Base-by-base conservation (phyloP, 225 moss, liverwort and hornwort species). In the Neckera pumila region DNA sequence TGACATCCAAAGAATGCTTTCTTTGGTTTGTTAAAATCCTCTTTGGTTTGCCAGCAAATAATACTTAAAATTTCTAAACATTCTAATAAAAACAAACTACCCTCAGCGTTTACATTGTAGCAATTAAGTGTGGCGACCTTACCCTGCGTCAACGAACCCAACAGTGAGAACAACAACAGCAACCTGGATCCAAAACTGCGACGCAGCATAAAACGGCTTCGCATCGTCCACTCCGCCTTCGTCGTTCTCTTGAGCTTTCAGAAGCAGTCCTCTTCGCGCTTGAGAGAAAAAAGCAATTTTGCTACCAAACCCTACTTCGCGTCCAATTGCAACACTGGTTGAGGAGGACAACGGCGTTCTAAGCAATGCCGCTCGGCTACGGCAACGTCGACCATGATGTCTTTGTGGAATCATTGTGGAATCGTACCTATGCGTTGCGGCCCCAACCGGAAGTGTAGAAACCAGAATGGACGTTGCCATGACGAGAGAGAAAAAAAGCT, bases 111-210 rank as follows among this genome's bases (percentile, higher is more conserved):
- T 51, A 17, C 54, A 54, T 18, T 54, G 18, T 54, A 18, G 54
- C 6, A 54, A 54, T 18, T 54, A 2, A 47, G 27, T 4, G n/a
- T 51, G 62, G 30, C 7, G 12, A 63, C 63, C 87, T 87, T 93
- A 98, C 98, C 98, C 96, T 54, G 98, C 97, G 87, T 98, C 98
- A 70, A 98, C 89, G 80, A 97, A 96, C 36, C 97, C 97, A 65
- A 93, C 69, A 34, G 97, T 92, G 66, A 97, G 86, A 42, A 95
- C 49, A 26, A 95, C 94, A 88, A 98, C 95, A 65, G 88, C 94
- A 83, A 91, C 86, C 91, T 97, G 96, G 90, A 96, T 87, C 95
- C 92, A 94, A 79, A 97, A 95, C 36, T 95, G 89, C 28, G 70
- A 5, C 27, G 93, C 86, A 26, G 87, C 89, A 74, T 92, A 93